These are phyloP conservation scores for Ascoidea tarda DNA, from an alignment of 805 yeast genomes.

Conservation along the genomic window DNA sequence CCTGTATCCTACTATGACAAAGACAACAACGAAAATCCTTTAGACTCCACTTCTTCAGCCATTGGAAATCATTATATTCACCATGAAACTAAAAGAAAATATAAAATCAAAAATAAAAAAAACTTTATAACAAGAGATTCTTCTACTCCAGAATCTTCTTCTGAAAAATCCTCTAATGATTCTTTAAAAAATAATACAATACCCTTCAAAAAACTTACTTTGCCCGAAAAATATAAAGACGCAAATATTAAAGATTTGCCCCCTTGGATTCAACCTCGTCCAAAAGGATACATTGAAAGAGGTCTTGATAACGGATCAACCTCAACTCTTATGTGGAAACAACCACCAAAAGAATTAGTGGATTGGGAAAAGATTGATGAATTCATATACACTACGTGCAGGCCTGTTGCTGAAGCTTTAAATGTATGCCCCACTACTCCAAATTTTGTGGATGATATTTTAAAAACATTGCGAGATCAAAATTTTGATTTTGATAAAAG, in stretches of 20 bases:
- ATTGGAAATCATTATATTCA: too few relatives aligned
- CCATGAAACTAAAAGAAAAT: constrained; percentile 4
- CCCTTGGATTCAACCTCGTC: constrained; percentile 66
- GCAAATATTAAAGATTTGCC: constrained; percentile 36
- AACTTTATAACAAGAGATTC: not conserved
- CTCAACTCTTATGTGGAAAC: constrained; percentile 52
- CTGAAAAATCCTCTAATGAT: constrained; percentile 3
- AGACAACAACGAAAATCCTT: constrained; percentile 7
- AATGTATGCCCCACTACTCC: constrained; percentile 51
- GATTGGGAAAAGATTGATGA: constrained; percentile 27
- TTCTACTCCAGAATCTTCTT: not conserved
- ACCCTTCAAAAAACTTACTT: constrained; percentile 12
- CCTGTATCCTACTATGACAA: constrained; percentile 53
- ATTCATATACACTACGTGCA: constrained; percentile 38
- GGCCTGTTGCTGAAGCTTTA: constrained; percentile 39
- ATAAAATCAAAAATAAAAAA: constrained; percentile 1
- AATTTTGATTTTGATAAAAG: constrained; percentile 40
- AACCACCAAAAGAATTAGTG: constrained; percentile 17
- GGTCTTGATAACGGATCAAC: constrained; percentile 60
- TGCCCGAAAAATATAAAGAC: constrained; percentile 34
- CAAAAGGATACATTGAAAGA: constrained; percentile 71
- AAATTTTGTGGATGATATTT: constrained; percentile 67
- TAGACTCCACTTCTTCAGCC: not conserved
- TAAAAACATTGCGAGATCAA: constrained; percentile 36
- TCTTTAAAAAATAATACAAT: not conserved